Evolutionary conservation across 345 rosid genomes (phyloP).

Genomic region (Isatis tinctoria): DNA sequence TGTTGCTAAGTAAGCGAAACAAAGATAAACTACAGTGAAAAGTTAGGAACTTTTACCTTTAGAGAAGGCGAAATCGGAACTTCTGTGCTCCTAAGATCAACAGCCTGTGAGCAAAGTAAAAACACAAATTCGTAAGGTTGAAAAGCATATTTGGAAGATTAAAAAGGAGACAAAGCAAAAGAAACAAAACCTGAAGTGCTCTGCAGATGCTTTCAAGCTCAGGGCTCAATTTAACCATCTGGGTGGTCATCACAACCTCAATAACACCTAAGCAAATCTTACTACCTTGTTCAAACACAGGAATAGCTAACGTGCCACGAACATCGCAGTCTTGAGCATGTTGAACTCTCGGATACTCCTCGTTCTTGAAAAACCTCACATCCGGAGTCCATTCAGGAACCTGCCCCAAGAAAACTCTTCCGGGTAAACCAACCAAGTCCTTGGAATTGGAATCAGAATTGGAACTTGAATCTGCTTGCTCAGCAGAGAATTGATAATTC

Average conservation of each 20-base stretch:
- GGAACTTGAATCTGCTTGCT: slow-evolving; percentile 35
- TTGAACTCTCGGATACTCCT: slow-evolving; percentile 68
- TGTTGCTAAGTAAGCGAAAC: not conserved
- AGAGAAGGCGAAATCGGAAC: slow-evolving; percentile 33
- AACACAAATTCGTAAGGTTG: not conserved
- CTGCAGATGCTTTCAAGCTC: slow-evolving; percentile 82
- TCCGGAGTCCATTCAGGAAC: slow-evolving; percentile 98
- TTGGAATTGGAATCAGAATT: slow-evolving; percentile 32
- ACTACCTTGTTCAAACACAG: slow-evolving; percentile 86
- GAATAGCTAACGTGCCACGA: slow-evolving; percentile 84
- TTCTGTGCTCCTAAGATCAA: slow-evolving; percentile 75
- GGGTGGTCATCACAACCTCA: slow-evolving; percentile 80
- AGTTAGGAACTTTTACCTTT: slow-evolving; percentile 46
- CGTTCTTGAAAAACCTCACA: slow-evolving; percentile 79
- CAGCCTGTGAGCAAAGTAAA: slow-evolving; percentile 50
- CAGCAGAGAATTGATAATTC: slow-evolving; percentile 66
- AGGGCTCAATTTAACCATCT: slow-evolving; percentile 53
- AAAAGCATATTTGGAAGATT: not conserved
- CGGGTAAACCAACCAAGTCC: slow-evolving; percentile 69
- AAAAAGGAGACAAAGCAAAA: not conserved
- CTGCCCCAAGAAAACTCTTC: slow-evolving; percentile 76
- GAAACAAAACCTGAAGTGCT: slow-evolving; percentile 74
- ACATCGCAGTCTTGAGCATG: slow-evolving; percentile 78
- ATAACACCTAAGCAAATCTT: slow-evolving; percentile 86
- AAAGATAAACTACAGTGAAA: not conserved